Conservation (phyloP, 192 early-diverging fungal genomes). For the Linnemannia elongata region DNA sequence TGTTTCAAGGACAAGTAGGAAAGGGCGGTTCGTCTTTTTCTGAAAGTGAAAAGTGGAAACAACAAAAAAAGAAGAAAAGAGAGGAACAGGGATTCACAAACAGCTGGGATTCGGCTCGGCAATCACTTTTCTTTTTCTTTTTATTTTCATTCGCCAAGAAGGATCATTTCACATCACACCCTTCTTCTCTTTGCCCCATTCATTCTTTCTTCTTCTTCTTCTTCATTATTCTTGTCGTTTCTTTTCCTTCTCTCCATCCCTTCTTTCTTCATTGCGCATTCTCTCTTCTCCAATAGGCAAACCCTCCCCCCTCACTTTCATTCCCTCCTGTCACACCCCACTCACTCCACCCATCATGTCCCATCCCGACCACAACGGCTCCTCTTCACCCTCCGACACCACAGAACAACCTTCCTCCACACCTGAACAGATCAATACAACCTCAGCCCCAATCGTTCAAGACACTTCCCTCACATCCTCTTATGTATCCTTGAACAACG, state of each 20-base stretch:
- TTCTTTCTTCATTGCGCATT: background rate
- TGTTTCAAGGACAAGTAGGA: too few relatives aligned
- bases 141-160: background rate
- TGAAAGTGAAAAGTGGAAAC: background rate
- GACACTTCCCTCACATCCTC: background rate
- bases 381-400: background rate
- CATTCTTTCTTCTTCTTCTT: background rate
- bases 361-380: slow-evolving; percentile 4
- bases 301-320: background rate
- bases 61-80: background rate
- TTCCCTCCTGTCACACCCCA: background rate
- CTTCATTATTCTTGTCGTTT: background rate
- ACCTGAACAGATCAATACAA: background rate
- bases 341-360: background rate
- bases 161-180: background rate
- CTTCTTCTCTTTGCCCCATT: slow-evolving; percentile 1
- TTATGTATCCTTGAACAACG: slow-evolving; percentile 17
- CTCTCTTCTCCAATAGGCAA: background rate
- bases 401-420: slow-evolving; percentile 9
- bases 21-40: too few relatives aligned
- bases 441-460: slow-evolving; percentile 1
- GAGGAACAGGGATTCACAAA: background rate
- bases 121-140: background rate
- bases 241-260: background rate
- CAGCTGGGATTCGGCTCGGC: slow-evolving; percentile 6